These are phyloP conservation scores for Fusarium veterinarium DNA, from an alignment of 2,329 filamentous ascomycete species.

Conservation along the genomic window DNA sequence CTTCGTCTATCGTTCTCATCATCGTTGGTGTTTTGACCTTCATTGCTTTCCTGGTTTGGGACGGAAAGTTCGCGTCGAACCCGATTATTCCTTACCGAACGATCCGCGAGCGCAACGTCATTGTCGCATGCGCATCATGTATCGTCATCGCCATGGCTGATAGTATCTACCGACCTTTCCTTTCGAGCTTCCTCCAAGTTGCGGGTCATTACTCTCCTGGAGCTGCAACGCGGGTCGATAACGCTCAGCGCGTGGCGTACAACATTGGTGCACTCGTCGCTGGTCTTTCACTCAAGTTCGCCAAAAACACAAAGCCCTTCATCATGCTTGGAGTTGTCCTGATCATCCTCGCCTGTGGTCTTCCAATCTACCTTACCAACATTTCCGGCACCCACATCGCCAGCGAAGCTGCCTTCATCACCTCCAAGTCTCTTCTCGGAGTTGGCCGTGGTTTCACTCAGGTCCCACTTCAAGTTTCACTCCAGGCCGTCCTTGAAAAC, in stretches of 20 bases:
- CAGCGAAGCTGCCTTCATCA: slow-evolving; percentile 26
- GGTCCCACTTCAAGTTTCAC: slow-evolving; percentile 12
- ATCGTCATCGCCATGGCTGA: slow-evolving; percentile 34
- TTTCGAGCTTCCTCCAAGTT: slow-evolving; percentile 30
- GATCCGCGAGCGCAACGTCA: slow-evolving; percentile 31
- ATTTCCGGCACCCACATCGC: slow-evolving; percentile 28
- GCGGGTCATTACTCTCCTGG: slow-evolving; percentile 27
- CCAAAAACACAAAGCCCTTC: slow-evolving; percentile 30
- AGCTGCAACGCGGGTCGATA: slow-evolving; percentile 28
- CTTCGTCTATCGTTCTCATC: slow-evolving; percentile 26
- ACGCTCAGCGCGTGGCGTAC: slow-evolving; percentile 26
- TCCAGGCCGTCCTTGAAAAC: slow-evolving; percentile 21
- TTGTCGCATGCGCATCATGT: slow-evolving; percentile 27
- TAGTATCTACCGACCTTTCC: slow-evolving; percentile 27
- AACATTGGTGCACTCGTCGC: slow-evolving; percentile 16
- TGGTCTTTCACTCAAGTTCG: slow-evolving; percentile 19
- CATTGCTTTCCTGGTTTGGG: slow-evolving; percentile 21
- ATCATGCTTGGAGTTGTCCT: slow-evolving; percentile 23
- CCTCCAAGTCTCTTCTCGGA: slow-evolving; percentile 29
- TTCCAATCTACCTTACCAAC: slow-evolving; percentile 35
- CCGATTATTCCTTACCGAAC: slow-evolving; percentile 33
- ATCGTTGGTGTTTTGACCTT: slow-evolving; percentile 22
- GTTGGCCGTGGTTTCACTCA: slow-evolving; percentile 28
- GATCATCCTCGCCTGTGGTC: slow-evolving; percentile 27
- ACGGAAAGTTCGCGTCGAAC: slow-evolving; percentile 21